These are phyloP conservation scores for Eremomyces bilateralis DNA, from an alignment of 495 filamentous ascomycete species.

Conservation along the genomic window DNA sequence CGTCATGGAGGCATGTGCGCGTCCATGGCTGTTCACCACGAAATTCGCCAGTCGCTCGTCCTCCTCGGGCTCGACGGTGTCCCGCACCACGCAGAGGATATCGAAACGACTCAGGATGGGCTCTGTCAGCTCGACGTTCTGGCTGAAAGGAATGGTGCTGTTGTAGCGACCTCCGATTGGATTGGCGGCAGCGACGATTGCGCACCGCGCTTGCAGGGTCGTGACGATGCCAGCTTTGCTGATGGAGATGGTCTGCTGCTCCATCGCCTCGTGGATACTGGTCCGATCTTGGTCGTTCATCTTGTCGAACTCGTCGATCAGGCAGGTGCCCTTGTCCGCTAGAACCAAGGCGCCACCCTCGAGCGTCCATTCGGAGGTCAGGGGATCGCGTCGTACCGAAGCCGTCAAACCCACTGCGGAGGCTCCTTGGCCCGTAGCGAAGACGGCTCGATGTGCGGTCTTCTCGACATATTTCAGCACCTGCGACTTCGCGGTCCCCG, in stretches of 20 bases:
- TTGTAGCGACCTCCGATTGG: slow-evolving; percentile 95
- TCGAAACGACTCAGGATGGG: slow-evolving; percentile 98
- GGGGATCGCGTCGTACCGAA: slow-evolving; percentile 81
- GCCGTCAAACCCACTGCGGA: slow-evolving; percentile 96
- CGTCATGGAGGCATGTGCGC: slow-evolving; percentile 35
- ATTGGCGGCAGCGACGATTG: slow-evolving; percentile 92
- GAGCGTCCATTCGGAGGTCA: slow-evolving; percentile 94
- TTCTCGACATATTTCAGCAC: slow-evolving; percentile 96
- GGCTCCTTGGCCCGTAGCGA: slow-evolving; percentile 94
- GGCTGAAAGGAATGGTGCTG: slow-evolving; percentile 76
- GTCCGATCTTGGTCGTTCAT: slow-evolving; percentile 99
- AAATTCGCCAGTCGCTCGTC: slow-evolving; percentile 90
- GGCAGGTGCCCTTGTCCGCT: slow-evolving; percentile 82
- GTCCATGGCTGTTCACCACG: slow-evolving; percentile 79
- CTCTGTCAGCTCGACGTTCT: slow-evolving; percentile 94
- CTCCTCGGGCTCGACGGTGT: slow-evolving; percentile 90
- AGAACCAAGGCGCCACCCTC: slow-evolving; percentile 93
- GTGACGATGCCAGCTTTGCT: slow-evolving; percentile 98
- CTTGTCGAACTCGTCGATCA: slow-evolving; percentile 99
- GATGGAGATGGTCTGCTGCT: slow-evolving; percentile 99
- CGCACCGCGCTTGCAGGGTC: slow-evolving; percentile 90
- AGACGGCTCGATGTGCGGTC: slow-evolving; percentile 90
- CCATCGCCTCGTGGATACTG: slow-evolving; percentile 99
- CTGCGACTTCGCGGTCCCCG: slow-evolving; percentile 96
- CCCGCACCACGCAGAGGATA: slow-evolving; percentile 89